Conservation (phyloP, 208 protist species). For the Trypanosoma mega region DNA sequence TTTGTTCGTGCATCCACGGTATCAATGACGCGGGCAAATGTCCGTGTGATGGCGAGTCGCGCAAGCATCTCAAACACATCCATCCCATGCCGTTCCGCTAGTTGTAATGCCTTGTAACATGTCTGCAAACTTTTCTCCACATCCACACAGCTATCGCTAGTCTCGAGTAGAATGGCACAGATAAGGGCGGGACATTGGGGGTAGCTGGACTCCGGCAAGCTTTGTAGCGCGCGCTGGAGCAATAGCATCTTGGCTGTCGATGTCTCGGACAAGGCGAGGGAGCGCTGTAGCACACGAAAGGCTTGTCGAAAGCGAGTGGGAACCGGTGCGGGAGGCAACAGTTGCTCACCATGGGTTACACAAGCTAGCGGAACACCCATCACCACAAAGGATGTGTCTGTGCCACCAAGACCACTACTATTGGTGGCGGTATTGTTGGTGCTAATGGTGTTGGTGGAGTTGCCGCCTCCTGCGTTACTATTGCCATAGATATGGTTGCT, state of each 20-base stretch:
- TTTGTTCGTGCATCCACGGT: slow-evolving; percentile 36
- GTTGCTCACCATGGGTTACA: slow-evolving; percentile 18
- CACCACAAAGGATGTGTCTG: slow-evolving; percentile 14
- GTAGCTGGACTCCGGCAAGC: slow-evolving; percentile 22
- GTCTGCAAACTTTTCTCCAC: slow-evolving; percentile 44
- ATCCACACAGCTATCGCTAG: slow-evolving; percentile 43
- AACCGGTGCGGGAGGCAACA: slow-evolving; percentile 14
- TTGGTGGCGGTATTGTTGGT: no score
- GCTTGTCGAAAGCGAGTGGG: slow-evolving; percentile 12
- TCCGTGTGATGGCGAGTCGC: slow-evolving; percentile 45
- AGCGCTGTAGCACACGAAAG: slow-evolving; percentile 30
- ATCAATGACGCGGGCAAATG: slow-evolving; percentile 53
- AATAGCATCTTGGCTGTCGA: slow-evolving; percentile 38
- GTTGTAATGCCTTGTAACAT: slow-evolving; percentile 37
- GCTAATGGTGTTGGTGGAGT: neutral
- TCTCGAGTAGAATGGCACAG: slow-evolving; percentile 51
- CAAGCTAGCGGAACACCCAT: slow-evolving; percentile 29
- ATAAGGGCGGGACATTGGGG: slow-evolving; percentile 35
- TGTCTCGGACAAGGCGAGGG: slow-evolving; percentile 34
- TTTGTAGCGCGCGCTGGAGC: slow-evolving; percentile 39
- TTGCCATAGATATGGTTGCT: no score
- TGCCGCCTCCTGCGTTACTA: no score
- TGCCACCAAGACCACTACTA: neutral
- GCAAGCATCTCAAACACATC: slow-evolving; percentile 41
- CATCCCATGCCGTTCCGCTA: slow-evolving; percentile 31